These are phyloP conservation scores for Chaetomium sp. DNA, from an alignment of 2,329 filamentous ascomycete genomes.

Conservation along the genomic window DNA sequence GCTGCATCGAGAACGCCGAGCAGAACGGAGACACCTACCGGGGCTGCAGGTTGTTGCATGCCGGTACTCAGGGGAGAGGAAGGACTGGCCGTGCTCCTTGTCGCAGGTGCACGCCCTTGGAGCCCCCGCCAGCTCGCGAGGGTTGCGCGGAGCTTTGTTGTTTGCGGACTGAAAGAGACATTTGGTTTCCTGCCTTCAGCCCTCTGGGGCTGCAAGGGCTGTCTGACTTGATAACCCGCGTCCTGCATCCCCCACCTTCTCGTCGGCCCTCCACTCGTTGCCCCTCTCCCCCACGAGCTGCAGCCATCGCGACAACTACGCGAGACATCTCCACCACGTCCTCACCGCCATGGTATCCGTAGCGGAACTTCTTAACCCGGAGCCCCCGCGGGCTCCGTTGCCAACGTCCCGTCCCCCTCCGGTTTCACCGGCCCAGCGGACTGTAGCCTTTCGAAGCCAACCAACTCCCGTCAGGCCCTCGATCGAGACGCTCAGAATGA, in stretches of 20 bases:
- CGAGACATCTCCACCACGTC: slow-evolving; percentile 40
- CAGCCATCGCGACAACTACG: slow-evolving; percentile 45
- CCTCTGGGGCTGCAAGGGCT: slow-evolving; percentile 29
- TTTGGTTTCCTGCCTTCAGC: slow-evolving; percentile 36
- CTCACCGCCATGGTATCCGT: slow-evolving; percentile 61
- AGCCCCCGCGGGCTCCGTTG: slow-evolving; percentile 45
- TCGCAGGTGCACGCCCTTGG: slow-evolving; percentile 38
- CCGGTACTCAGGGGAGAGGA: slow-evolving; percentile 44
- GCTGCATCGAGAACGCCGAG: slow-evolving; percentile 47
- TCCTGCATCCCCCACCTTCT: slow-evolving; percentile 32
- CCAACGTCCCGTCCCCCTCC: slow-evolving; percentile 46
- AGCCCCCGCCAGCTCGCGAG: slow-evolving; percentile 39
- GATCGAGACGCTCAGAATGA: slow-evolving; percentile 57
- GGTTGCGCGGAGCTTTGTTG: slow-evolving; percentile 42
- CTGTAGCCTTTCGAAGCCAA: slow-evolving; percentile 40
- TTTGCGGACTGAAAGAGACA: slow-evolving; percentile 45
- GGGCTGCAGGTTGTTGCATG: slow-evolving; percentile 45
- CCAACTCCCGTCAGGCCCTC: slow-evolving; percentile 34
- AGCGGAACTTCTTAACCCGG: slow-evolving; percentile 67
- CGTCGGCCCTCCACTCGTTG: slow-evolving; percentile 30
- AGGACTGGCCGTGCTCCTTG: slow-evolving; percentile 45
- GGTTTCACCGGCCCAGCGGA: slow-evolving; percentile 42
- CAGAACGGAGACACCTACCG: slow-evolving; percentile 37
- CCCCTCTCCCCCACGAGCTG: slow-evolving; percentile 38
- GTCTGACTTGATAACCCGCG: slow-evolving; percentile 36